Evolutionary conservation across 2,329 filamentous ascomycete species (phyloP), one percentile per base, ranked within the genome.

Genomic region (Claviceps lovelessii): DNA sequence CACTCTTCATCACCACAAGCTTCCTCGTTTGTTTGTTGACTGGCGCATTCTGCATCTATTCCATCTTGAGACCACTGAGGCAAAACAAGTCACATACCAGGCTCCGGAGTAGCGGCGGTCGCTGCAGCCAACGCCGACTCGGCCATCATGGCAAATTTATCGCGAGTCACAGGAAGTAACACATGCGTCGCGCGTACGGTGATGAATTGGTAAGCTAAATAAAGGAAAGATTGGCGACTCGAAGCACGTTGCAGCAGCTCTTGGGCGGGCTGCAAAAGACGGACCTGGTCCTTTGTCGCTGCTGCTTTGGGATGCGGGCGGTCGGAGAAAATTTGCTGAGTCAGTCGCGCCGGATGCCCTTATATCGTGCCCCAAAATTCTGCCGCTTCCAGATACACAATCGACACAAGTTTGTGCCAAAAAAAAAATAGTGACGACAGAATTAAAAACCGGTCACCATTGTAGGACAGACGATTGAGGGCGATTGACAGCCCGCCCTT

Each of bases 271-370:
- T 53, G 52, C 49, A 54, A 49, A 59, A 56, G 57, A 46, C 23
- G 45, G n/a, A 5, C 23, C 7, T 46, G 58, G 56, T 58, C 55
- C 56, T 49, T 50, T 55, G 55, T 42, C 35, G 52, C 57, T 60
- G 61, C 58, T 61, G 61, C 59, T 17, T 41, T 62, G 63, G 62
- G 35, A 62, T 62, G 66, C 61, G 59, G 62, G 65, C 64, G 62
- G 61, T 61, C 60, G 66, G 65, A 69, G 67, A 71, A 71, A 71
- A 67, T 70, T 70, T 72, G 71, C 69, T 70, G 68, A 70, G 62
- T 69, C 63, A 70, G 68, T 61, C 63, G 56, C 54, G 54, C 53
- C 62, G 58, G 60, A 58, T 70, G 68, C 68, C 68, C 67, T 71
- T 68, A 69, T 68, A 68, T 67, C 65, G 61, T 69, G 68, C 68